A percentile compares a stretch with the other conserved stretches of the same genome.
These are phyloP conservation scores for Skeletonema marinoi DNA, from an alignment of 108 stramenopile genomes.

Conservation along the genomic window DNA sequence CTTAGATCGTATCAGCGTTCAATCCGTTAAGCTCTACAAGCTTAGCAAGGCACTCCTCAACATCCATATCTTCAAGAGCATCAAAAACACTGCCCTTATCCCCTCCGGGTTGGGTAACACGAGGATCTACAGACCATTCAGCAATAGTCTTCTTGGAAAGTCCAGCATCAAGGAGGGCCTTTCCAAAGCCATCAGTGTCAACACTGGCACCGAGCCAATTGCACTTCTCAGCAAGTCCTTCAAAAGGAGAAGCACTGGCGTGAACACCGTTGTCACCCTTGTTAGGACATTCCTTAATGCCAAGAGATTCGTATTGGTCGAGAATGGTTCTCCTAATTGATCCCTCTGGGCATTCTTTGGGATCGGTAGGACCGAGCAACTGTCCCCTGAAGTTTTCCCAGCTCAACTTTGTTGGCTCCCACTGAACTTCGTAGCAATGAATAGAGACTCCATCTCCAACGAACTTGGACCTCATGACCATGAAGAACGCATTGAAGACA, in stretches of 20 bases:
- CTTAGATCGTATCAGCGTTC: slow-evolving; percentile 35
- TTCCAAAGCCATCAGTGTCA: slow-evolving; percentile 79
- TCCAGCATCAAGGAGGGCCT: slow-evolving; percentile 70
- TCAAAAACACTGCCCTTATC: slow-evolving; percentile 83
- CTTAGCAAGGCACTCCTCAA: slow-evolving; percentile 73
- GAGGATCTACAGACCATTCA: slow-evolving; percentile 85
- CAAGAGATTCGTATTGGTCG: slow-evolving; percentile 68
- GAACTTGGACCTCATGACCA: slow-evolving; percentile 88
- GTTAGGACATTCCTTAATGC: slow-evolving; percentile 75
- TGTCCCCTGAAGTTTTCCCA: slow-evolving; percentile 87
- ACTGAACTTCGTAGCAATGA: slow-evolving; percentile 90
- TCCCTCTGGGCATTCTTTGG: slow-evolving; percentile 73
- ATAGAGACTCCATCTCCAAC: slow-evolving; percentile 76
- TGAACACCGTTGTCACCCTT: slow-evolving; percentile 95
- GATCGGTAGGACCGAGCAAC: slow-evolving; percentile 91
- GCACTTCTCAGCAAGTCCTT: slow-evolving; percentile 90
- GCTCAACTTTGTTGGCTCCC: slow-evolving; percentile 69
- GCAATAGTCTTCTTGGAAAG: slow-evolving; percentile 70
- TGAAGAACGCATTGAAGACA: slow-evolving; percentile 96
- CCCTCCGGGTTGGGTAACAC: slow-evolving; percentile 65
- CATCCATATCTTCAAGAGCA: slow-evolving; percentile 89
- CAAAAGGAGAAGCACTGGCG: slow-evolving; percentile 90
- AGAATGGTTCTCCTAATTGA: slow-evolving; percentile 82
- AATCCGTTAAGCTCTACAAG: slow-evolving; percentile 59
- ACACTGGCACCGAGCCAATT: slow-evolving; percentile 75